Conservation (phyloP, 2,329 filamentous ascomycete species). For the Cordyceps farinosa region DNA sequence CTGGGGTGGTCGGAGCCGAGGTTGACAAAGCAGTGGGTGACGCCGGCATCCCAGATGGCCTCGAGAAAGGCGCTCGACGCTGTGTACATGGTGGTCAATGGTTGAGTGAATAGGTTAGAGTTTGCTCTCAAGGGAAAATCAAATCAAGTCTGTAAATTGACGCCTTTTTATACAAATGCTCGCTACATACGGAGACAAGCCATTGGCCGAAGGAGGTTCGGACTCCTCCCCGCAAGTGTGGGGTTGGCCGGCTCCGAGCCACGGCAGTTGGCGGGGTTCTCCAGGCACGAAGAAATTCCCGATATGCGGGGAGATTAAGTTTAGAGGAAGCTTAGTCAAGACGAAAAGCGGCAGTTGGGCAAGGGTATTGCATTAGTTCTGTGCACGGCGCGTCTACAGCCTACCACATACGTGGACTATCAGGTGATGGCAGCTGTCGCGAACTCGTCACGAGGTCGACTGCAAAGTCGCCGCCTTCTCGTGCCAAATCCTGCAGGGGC, state of each 20-base stretch:
- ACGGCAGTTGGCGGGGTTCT: constrained; percentile 3
- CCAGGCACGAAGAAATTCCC: not conserved
- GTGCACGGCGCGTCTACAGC: too few relatives aligned
- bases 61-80: constrained; percentile 81
- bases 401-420: too few relatives aligned
- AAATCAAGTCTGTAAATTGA: too few relatives aligned
- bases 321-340: not conserved
- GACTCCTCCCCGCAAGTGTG: constrained; percentile 2
- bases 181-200: not conserved
- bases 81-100: constrained; percentile 54
- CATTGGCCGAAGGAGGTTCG: not conserved
- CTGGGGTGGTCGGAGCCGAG: constrained; percentile 70
- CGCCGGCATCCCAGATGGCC: constrained; percentile 67
- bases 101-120: too few relatives aligned
- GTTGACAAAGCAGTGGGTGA: constrained; percentile 61
- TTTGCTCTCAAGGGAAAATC: too few relatives aligned
- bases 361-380: too few relatives aligned
- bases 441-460: not conserved
- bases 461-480: not conserved
- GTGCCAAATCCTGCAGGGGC: not conserved
- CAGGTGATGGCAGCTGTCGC: too few relatives aligned
- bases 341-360: not conserved
- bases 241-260: constrained; percentile 1
- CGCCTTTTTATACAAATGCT: not conserved
- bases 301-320: not conserved